Conservation (phyloP, 495 filamentous ascomycete genomes). For the Aspergillus taichungensis region DNA sequence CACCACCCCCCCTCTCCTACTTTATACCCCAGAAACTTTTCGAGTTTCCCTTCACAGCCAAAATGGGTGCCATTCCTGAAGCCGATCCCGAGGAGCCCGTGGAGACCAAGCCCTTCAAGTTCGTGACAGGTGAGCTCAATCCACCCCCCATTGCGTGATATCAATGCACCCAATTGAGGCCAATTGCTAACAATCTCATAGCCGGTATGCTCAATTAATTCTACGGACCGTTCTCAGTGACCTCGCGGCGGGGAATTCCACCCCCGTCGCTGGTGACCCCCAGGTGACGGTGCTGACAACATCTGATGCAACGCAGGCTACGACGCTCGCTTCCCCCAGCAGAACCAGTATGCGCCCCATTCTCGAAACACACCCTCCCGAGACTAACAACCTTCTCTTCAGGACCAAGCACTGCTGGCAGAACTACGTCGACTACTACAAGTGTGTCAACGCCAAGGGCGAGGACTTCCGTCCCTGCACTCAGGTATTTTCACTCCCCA, state of each 20-base stretch:
- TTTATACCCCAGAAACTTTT: constrained; percentile 11
- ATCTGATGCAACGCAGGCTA: constrained; percentile 56
- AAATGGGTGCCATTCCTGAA: constrained; percentile 53
- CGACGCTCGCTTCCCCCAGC: constrained; percentile 97
- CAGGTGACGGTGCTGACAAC: constrained; percentile 23
- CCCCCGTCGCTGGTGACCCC: constrained; percentile 1
- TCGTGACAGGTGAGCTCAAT: constrained; percentile 82
- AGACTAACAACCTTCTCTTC: constrained; percentile 5
- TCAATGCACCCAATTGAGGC: constrained; percentile 20
- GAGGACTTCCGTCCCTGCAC: constrained; percentile 97
- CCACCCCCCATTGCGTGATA: constrained; percentile 13
- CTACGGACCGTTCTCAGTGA: constrained; percentile 8
- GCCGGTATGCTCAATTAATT: constrained; percentile 33
- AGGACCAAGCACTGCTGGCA: constrained; percentile 91
- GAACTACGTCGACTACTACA: constrained; percentile 99
- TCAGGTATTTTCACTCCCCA: constrained; percentile 57
- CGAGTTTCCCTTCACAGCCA: constrained; percentile 13
- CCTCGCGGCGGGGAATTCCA: constrained; percentile 6
- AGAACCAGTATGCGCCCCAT: constrained; percentile 64
- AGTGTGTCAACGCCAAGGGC: constrained; percentile 96
- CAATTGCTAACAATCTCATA: constrained; percentile 40
- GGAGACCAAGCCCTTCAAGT: constrained; percentile 98
- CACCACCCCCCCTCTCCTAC: constrained; percentile 12
- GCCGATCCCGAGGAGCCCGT: constrained; percentile 82
- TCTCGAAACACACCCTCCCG: not conserved